Base-by-base conservation (phyloP, 2,329 filamentous ascomycete genomes). In the Didymosphaeria variabile region DNA sequence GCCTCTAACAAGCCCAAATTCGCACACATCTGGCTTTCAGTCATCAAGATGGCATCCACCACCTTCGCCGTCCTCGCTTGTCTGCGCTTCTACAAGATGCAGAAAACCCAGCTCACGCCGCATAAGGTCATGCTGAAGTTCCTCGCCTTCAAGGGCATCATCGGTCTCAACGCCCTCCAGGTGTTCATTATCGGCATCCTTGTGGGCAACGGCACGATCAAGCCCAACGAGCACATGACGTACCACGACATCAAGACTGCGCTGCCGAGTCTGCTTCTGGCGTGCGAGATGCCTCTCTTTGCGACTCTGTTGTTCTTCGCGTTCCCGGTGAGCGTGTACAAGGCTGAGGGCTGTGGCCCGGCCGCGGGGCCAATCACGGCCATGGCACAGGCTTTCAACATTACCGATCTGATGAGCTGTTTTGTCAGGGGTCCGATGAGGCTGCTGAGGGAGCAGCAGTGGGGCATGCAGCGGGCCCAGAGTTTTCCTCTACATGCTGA, bases 201-300 rank as follows among this genome's bases (percentile, higher is more conserved):
- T 36, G 53, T 70, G 23, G 67, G 70, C 44, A 55, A 67, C 6
- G 56, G 65, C 10, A 60, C 63, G 3, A 67, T 75, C 49, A 62
- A 68, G 1, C 69, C 72, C 7, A 65, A 64, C 9, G 64, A 71
- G 40, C 69, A 75, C 64, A 63, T 77, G 57, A 72, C 67, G 40
- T 73, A 72, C 60, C 64, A 74, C 55, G 70, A 77, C 60, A 57
- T 76, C 52, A 66, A 69, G 49, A 66, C 60, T 26, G 70, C 64
- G 2, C 68, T 77, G 15, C 67, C 74, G 0, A 66, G 66, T 9
- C 67, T 76, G n/a, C 61, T 75, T 12, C 67, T 75, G 34, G 67
- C 69, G 17, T 69, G 68, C 61, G 73, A 77, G 65, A 75, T 76
- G 72, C 74, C 73, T 3, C 32, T 74, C 32, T 77, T 77, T 59